Conservation (phyloP, 148 eudicot genomes). For the Fagopyrum homotropicum region DNA sequence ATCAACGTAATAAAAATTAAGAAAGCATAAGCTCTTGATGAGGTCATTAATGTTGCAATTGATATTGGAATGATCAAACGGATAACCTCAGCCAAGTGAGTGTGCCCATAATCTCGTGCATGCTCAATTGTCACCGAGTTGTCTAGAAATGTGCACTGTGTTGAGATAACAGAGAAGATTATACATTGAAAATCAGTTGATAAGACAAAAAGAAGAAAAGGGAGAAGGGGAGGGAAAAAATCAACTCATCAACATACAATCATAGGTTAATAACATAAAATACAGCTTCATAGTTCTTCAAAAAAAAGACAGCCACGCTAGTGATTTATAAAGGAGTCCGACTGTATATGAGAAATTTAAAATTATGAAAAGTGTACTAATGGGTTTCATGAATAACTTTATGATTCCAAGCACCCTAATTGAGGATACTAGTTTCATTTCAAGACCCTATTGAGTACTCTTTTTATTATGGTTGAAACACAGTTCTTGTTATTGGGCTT, state of each 20-base stretch:
- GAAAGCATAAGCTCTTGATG: neutral
- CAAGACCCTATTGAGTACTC: neutral
- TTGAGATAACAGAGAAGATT: neutral
- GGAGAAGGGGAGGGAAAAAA: neutral
- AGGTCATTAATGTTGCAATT: neutral
- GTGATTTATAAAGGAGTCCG: neutral
- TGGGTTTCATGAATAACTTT: neutral
- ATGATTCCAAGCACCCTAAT: neutral
- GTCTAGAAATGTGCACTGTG: slow-evolving; percentile 71
- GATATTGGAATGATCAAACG: slow-evolving; percentile 2
- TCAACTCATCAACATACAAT: neutral
- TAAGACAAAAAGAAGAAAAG: neutral
- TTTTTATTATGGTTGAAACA: neutral
- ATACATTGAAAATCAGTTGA: neutral
- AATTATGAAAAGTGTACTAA: neutral
- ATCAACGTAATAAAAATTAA: neutral
- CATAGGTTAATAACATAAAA: neutral
- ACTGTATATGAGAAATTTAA: neutral
- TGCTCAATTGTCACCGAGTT: slow-evolving; percentile 51
- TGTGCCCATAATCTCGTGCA: slow-evolving; percentile 90
- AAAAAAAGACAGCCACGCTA: neutral
- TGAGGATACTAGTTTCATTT: neutral
- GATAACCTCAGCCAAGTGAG: slow-evolving; percentile 80
- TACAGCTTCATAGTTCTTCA: too few species aligned
- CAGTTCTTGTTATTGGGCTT: neutral